A percentile compares a stretch with the other conserved stretches of the same genome.
Evolutionary conservation across 108 stramenopile genomes (phyloP).

Genomic region (Nitzschia sp.): DNA sequence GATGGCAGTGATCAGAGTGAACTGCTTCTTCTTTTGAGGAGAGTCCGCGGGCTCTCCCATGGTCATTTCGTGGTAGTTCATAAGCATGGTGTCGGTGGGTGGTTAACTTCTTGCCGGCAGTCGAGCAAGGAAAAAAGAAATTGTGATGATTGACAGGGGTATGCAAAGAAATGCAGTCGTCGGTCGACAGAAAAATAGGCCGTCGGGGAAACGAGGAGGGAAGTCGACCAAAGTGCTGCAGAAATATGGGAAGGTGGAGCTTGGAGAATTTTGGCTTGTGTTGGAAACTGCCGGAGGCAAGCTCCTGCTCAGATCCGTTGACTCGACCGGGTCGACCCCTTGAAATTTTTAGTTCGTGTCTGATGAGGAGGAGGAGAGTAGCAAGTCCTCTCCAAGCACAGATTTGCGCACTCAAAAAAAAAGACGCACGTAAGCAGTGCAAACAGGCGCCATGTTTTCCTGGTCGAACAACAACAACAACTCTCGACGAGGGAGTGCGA

Average conservation of each 20-base stretch:
- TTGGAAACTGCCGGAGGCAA: no score
- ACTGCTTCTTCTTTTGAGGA: slow-evolving; percentile 54
- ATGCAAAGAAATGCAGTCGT: not conserved
- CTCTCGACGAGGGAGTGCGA: not conserved
- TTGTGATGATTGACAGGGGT: not conserved
- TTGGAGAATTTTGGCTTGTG: not conserved
- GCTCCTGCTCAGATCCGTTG: no score
- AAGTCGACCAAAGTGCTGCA: not conserved
- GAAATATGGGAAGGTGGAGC: not conserved
- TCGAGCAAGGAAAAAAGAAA: not conserved
- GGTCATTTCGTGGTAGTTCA: slow-evolving; percentile 82
- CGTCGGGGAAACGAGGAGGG: not conserved
- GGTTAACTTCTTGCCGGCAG: no score
- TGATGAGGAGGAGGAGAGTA: no score
- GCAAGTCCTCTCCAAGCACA: no score
- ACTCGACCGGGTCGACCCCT: no score
- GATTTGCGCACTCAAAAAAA: not conserved
- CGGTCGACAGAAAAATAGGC: no score
- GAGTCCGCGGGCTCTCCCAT: slow-evolving; percentile 52
- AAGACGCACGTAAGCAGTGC: not conserved
- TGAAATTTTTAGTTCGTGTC: no score
- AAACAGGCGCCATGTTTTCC: slow-evolving; percentile 31
- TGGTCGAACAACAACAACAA: slow-evolving; percentile 30
- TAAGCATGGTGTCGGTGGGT: slow-evolving; percentile 30
- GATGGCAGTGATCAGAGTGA: slow-evolving; percentile 48